phyloP scores from a whole-genome alignment of 306 rosid species.

The Castanea sativa region DNA sequence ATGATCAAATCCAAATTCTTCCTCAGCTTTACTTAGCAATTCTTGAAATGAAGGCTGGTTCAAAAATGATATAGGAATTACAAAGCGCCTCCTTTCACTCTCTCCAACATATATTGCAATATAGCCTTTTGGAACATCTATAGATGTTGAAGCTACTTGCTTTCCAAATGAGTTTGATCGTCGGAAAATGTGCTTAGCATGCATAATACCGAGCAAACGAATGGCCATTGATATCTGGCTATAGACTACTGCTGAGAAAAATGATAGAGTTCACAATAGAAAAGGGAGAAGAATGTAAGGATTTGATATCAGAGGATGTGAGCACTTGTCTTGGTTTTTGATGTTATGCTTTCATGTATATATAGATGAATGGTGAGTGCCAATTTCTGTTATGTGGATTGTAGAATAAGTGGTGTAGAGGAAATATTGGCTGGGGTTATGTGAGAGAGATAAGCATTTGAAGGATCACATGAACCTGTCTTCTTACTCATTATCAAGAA shows the following conservation, averaged over 20 bases:
- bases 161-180: slow-evolving; percentile 8
- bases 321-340: slow-evolving; percentile 4
- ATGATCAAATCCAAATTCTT: slow-evolving; percentile 40
- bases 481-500: background rate
- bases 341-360: background rate
- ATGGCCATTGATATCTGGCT: background rate
- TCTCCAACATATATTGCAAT: slow-evolving; percentile 37
- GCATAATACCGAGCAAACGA: background rate
- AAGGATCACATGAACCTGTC: slow-evolving; percentile 24
- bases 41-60: slow-evolving; percentile 32
- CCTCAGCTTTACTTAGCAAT: slow-evolving; percentile 27
- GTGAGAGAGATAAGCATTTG: background rate
- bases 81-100: slow-evolving; percentile 32
- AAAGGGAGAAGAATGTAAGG: background rate
- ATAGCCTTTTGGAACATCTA: slow-evolving; percentile 23
- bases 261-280: background rate
- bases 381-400: background rate
- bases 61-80: slow-evolving; percentile 34
- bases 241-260: background rate
- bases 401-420: background rate
- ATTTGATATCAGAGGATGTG: background rate
- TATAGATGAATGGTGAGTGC: background rate
- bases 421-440: background rate
- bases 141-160: background rate
- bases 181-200: background rate